These are phyloP conservation scores for Cnidoscolus chayamansa DNA, from an alignment of 441 rosid species.

Conservation along the genomic window DNA sequence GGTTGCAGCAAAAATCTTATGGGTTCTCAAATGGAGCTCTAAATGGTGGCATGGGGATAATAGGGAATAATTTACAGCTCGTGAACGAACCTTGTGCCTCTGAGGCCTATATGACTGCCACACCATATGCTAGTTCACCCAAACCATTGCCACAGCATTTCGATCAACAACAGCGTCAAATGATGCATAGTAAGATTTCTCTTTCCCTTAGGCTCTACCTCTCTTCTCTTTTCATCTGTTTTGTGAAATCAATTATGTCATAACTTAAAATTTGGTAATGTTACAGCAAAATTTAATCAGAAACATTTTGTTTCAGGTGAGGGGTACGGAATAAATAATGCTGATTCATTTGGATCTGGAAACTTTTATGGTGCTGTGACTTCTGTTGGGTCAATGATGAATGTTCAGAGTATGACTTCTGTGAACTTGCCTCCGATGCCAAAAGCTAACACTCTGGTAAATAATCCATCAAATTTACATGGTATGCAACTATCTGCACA, in stretches of 20 bases:
- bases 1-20: constrained; percentile 79
- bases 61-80: constrained; percentile 52
- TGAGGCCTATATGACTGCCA: constrained; percentile 47
- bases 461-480: constrained; percentile 51
- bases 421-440: constrained; percentile 58
- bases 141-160: constrained; percentile 69
- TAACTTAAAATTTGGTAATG: too few species aligned
- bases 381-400: constrained; percentile 60
- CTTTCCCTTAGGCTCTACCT: too few species aligned
- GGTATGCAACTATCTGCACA: constrained; percentile 46
- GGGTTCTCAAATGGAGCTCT: constrained; percentile 66
- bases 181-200: constrained; percentile 54
- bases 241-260: too few species aligned
- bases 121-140: constrained; percentile 54
- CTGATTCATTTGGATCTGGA: constrained; percentile 72
- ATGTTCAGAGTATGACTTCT: constrained; percentile 58
- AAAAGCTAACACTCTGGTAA: constrained; percentile 51
- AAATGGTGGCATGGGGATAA: constrained; percentile 71
- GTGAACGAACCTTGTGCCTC: constrained; percentile 60
- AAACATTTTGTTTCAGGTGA: constrained; percentile 55
- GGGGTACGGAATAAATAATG: constrained; percentile 59
- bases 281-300: constrained; percentile 10
- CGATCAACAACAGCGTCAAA: constrained; percentile 67
- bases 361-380: constrained; percentile 59
- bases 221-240: too few species aligned